Evolutionary conservation across 352 stramenopile genomes (phyloP), one percentile per base, ranked within the genome.

Genomic region (Globisporangium spinosum): DNA sequence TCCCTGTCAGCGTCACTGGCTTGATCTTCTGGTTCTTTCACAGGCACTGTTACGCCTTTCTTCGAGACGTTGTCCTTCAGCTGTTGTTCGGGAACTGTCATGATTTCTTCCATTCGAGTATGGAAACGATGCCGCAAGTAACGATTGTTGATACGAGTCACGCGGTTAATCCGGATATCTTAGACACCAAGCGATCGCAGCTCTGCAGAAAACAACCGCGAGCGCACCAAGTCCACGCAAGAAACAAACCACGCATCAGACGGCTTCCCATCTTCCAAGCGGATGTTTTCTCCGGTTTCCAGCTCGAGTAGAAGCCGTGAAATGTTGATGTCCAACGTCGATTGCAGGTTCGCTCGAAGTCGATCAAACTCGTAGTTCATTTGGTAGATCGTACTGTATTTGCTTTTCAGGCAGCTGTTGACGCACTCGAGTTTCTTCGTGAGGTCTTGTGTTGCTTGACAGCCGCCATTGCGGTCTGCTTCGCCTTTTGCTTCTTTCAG

Each of bases 231-330:
- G 35, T 97, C 89, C 2, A 92, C 79, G 58, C 89, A 97, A 12
- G 85, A 95, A 6, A 70, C 70, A 47, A 89, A 96, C 90, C 91
- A 97, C 4, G 89, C 77, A 56, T 98, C 90, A 0, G 74, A 75
- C 0, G 82, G 74, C 25, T 81, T 93, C 0, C 90, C 92, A 53
- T 97, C 91, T 67, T 98, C 91, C 9, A 98, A 72, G 0, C 90
- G 85, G 58, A 98, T 95, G 58, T 98, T 98, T 0, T 91, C 92
- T 15, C 91, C 92, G 5, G 90, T 98, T 43, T 97, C 87, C 15
- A 98, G 77, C 70, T 98, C 92, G 34, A 98, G 62, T 55, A 97
- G 72, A 29, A 98, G 67, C 9, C 90, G 77, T 25, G 82, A 78
- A 40, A 97, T 92, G 54, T 86, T 91, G 38, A 89, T 79, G 45